Evolutionary conservation across 108 stramenopile species (phyloP), one percentile per base, ranked within the genome.

Genomic region (Fistulifera solaris): DNA sequence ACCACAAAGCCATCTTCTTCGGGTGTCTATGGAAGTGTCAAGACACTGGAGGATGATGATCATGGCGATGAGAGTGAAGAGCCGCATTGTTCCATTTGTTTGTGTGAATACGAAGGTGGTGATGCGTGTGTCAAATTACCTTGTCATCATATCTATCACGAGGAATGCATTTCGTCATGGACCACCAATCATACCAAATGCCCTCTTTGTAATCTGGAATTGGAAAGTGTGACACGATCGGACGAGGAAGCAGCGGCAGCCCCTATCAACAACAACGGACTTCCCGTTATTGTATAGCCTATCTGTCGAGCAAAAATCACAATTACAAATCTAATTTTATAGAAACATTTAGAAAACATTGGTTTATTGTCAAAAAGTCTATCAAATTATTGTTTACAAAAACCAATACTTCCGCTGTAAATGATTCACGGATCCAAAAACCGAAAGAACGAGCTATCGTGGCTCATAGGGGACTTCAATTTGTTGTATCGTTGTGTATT

Each of bases 121-220:
- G 92, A 89, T 35, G 59, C 53, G 17, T 54, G 87, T 22, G 76
- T 71, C 14, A 54, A 66, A 10, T 56, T 94, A 22, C 83, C 87
- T 3, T 94, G 92, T 52, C 44, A 61, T 22, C 92, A 94, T 56
- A 35, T 87, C 7, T 94, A 81, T 55, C 92, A 94, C 51, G 70
- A 78, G 12, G 79, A 83, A 19, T 94, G 92, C 50, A 61, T 94
- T 17, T 38, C 67, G 27, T 71, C 81, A 1, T 94, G 92, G 92
- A 78, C 81, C 17, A 45, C 59, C 26, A 80, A 76, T 54, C 87
- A 94, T 56, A 46, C 52, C 10, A 76, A 78, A 38, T 94, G 92
- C 60, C 92, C 92, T 4, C 70, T 94, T 10, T 94, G 92, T 46
- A 94, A 94, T 58, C 70, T 76, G 42, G 84, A 94, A 61, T 62